phyloP scores from a whole-genome alignment of 129 eudicot species.

The Centrapalus pauciflorus region DNA sequence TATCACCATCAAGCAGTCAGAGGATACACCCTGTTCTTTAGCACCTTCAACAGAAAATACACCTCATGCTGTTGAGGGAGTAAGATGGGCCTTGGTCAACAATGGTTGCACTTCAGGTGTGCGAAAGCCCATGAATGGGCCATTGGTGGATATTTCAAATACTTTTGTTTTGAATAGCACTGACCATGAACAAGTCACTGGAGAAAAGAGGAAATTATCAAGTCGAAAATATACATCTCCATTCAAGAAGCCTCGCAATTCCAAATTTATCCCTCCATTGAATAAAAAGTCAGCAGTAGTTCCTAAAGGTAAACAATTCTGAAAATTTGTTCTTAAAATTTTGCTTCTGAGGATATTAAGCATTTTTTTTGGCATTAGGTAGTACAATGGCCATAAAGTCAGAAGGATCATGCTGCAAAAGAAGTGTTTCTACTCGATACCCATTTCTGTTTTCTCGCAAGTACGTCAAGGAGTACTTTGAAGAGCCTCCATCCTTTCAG shows the following conservation, averaged over 20 bases:
- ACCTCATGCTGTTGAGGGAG: background rate
- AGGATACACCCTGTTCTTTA: slow-evolving; percentile 13
- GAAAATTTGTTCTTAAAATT: background rate
- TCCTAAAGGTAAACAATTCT: slow-evolving; percentile 44
- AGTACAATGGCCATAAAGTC: slow-evolving; percentile 30
- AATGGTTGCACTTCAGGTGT: slow-evolving; percentile 23
- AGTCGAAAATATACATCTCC: slow-evolving; percentile 52
- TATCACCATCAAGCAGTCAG: slow-evolving; percentile 19
- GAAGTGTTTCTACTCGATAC: slow-evolving; percentile 51
- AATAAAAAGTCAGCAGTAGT: slow-evolving; percentile 23
- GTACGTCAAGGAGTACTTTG: slow-evolving; percentile 64
- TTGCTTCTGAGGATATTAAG: slow-evolving; percentile 10
- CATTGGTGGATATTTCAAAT: slow-evolving; percentile 66
- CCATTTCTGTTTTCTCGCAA: slow-evolving; percentile 53
- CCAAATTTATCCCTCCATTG: slow-evolving; percentile 67
- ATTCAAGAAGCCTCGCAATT: slow-evolving; percentile 81
- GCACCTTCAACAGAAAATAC: slow-evolving; percentile 13
- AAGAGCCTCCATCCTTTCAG: slow-evolving; percentile 43
- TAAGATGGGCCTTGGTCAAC: background rate
- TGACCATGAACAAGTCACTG: slow-evolving; percentile 22
- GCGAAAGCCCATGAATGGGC: slow-evolving; percentile 32
- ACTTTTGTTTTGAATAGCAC: slow-evolving; percentile 15
- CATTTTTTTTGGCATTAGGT: slow-evolving; percentile 33
- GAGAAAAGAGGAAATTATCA: slow-evolving; percentile 51
- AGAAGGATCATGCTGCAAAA: slow-evolving; percentile 39